These are phyloP conservation scores for Royoungia palumana DNA, from an alignment of 768 basidiomycete genomes.

Conservation along the genomic window DNA sequence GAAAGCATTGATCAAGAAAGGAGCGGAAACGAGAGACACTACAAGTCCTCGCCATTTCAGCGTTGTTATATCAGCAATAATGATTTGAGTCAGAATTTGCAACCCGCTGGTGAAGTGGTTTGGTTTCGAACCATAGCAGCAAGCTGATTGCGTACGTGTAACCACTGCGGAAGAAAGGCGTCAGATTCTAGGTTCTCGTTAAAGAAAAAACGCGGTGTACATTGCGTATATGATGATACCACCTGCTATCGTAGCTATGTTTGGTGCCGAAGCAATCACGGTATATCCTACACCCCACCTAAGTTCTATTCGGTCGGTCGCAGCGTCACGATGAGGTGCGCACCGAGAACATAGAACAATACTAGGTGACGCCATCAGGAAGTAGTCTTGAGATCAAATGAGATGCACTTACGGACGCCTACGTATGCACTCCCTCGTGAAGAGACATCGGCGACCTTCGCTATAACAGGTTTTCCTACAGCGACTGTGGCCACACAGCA, in stretches of 20 bases:
- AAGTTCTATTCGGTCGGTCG: not conserved
- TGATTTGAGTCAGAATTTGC: conserved; percentile 61
- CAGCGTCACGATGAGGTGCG: conserved; percentile 8
- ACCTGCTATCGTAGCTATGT: conserved; percentile 43
- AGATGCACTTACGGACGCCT: conserved; percentile 46
- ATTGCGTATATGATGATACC: conserved; percentile 59
- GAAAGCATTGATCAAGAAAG: conserved; percentile 62
- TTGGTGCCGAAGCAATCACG: conserved; percentile 50
- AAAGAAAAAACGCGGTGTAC: conserved; percentile 29
- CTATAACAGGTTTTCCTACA: conserved; percentile 64
- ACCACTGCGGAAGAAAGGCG: conserved; percentile 38
- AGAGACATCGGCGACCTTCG: conserved; percentile 68
- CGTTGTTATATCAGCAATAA: conserved; percentile 61
- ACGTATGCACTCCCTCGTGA: conserved; percentile 65
- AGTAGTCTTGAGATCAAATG: not conserved
- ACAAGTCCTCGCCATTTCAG: conserved; percentile 56
- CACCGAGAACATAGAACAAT: conserved; percentile 59
- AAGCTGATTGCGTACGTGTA: conserved; percentile 46
- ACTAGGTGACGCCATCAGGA: conserved; percentile 30
- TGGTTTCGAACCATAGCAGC: not conserved
- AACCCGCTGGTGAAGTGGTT: conserved; percentile 40
- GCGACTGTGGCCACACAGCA: conserved; percentile 31
- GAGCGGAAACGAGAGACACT: conserved; percentile 42
- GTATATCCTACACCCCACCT: conserved; percentile 39
- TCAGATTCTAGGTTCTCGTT: conserved; percentile 14